Evolutionary conservation across 1,284 basidiomycete genomes (phyloP).

Genomic region (Exobasidium cylindrosporum): DNA sequence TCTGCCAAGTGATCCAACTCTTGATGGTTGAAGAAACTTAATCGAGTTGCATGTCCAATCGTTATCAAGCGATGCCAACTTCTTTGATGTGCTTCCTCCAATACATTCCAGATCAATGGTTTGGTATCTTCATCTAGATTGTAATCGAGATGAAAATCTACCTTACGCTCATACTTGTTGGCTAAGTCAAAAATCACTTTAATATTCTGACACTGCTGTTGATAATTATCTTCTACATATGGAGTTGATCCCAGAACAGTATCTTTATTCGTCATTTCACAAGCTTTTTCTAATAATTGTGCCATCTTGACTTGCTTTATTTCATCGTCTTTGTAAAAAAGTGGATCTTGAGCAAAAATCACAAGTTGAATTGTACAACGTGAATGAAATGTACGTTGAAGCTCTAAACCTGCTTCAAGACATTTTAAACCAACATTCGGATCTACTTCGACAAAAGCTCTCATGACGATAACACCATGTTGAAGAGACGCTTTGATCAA

Average conservation of each 20-base stretch:
- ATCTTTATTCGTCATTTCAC: constrained; percentile 6
- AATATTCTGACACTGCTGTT: constrained; percentile 15
- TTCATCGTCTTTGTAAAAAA: constrained; percentile 23
- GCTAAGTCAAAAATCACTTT: constrained; percentile 20
- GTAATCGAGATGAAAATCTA: constrained; percentile 42
- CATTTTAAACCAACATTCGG: constrained; percentile 25
- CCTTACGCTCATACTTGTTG: constrained; percentile 12
- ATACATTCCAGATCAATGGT: constrained; percentile 19
- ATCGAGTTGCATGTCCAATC: constrained; percentile 30
- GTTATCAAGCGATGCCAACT: constrained; percentile 7
- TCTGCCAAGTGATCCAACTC: constrained; percentile 13
- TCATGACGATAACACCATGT: constrained; percentile 28
- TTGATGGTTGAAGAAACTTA: constrained; percentile 17
- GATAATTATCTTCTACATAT: constrained; percentile 24
- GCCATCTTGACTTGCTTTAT: constrained; percentile 19
- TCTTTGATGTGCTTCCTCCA: constrained; percentile 1
- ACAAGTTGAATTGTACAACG: constrained; percentile 23
- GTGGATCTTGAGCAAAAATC: constrained; percentile 32
- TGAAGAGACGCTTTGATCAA: constrained; percentile 20
- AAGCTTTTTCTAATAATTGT: constrained; percentile 17
- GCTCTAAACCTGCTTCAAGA: constrained; percentile 19
- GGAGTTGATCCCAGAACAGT: constrained; percentile 27
- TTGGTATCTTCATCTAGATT: constrained; percentile 17
- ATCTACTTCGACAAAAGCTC: constrained; percentile 35
- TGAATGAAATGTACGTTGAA: constrained; percentile 13